Percentiles rank a stretch among this genome's conserved stretches.
These are phyloP conservation scores for Sindora glabra DNA, from an alignment of 306 rosid species.

Conservation along the genomic window DNA sequence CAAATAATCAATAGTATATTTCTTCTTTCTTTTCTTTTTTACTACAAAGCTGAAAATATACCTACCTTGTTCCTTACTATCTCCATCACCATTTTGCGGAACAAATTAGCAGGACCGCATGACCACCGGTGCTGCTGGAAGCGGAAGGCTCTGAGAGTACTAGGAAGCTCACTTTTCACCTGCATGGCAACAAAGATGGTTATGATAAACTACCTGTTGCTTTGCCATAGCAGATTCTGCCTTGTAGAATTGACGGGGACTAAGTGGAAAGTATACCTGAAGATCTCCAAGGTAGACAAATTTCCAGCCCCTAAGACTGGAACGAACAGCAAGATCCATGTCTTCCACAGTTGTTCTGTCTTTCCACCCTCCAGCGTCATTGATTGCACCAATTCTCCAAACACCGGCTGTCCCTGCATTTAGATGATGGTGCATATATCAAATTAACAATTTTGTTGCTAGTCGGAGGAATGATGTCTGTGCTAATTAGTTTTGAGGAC, in stretches of 20 bases:
- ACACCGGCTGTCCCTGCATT: constrained; percentile 90
- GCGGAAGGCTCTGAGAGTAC: constrained; percentile 96
- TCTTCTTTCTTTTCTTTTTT: not conserved
- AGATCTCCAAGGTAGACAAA: constrained; percentile 94
- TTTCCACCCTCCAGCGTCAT: constrained; percentile 99
- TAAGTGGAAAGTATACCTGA: constrained; percentile 43
- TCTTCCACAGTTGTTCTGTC: constrained; percentile 98
- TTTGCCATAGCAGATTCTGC: not conserved
- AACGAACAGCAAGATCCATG: constrained; percentile 97
- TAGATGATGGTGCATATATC: no score
- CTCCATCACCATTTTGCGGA: constrained; percentile 97
- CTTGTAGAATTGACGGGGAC: not conserved
- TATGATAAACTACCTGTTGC: no score
- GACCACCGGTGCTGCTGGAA: constrained; percentile 99
- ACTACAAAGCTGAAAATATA: not conserved
- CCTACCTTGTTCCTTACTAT: constrained; percentile 74
- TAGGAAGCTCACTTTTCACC: constrained; percentile 98
- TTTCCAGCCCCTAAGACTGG: constrained; percentile 98
- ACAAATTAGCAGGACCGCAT: constrained; percentile 96
- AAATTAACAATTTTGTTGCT: no score
- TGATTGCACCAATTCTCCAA: constrained; percentile 96
- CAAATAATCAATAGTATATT: not conserved
- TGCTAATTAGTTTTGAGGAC: not conserved
- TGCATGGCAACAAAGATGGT: not conserved
- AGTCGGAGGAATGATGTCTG: no score